Percentiles rank a stretch among this genome's conserved stretches.
Conservation (phyloP, 2,329 filamentous ascomycete genomes). For the Helminthosporium solani region DNA sequence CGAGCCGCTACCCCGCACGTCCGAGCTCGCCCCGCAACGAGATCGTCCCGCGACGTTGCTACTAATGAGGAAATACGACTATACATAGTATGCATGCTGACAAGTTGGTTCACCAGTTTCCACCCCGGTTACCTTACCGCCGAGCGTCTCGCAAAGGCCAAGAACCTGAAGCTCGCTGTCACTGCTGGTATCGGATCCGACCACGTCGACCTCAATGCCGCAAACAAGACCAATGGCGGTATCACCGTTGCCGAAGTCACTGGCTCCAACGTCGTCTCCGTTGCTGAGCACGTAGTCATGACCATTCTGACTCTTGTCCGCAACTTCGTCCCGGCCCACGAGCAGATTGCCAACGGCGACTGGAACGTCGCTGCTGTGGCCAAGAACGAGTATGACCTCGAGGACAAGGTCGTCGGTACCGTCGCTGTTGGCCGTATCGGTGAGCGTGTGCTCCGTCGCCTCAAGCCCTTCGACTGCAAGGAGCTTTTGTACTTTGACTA, state of each 20-base stretch:
- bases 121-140: conserved; percentile 97
- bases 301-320: conserved; percentile 94
- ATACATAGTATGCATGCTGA: conserved; percentile 14
- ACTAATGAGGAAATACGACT: conserved; percentile 11
- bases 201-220: conserved; percentile 94
- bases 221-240: conserved; percentile 98
- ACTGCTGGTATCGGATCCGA: conserved; percentile 98
- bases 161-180: conserved; percentile 97
- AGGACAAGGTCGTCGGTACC: conserved; percentile 96
- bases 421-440: conserved; percentile 97
- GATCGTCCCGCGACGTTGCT: conserved; percentile 10
- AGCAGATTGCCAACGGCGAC: conserved; percentile 83
- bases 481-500: conserved; percentile 99
- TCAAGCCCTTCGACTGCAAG: conserved; percentile 99
- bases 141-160: conserved; percentile 94
- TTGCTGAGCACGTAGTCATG: conserved; percentile 99
- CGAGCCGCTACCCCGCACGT: conserved; percentile 29
- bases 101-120: conserved; percentile 62
- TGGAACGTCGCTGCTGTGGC: conserved; percentile 96
- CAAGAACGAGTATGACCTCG: conserved; percentile 98
- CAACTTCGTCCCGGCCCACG: conserved; percentile 98
- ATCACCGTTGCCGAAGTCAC: conserved; percentile 97
- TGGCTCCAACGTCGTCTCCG: conserved; percentile 96
- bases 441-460: conserved; percentile 91
- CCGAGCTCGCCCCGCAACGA: conserved; percentile 27